These are phyloP conservation scores for Scutellaria minor DNA, from an alignment of 257 asterid species.

Conservation along the genomic window DNA sequence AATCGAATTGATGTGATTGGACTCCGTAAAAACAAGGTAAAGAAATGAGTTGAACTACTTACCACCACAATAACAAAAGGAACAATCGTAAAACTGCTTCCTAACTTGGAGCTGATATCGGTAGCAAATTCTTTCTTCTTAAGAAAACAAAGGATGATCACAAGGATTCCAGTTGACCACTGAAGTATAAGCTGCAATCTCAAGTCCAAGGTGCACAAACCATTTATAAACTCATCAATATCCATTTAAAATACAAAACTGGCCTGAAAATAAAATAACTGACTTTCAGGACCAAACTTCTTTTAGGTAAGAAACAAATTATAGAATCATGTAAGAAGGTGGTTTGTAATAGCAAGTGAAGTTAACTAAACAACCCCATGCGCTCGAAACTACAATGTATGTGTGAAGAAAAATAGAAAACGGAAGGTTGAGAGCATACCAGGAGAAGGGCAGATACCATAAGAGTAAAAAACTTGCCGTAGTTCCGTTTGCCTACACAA, in stretches of 20 bases:
- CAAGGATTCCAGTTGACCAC: conserved; percentile 94
- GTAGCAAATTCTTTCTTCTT: conserved; percentile 70
- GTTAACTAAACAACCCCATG: not conserved
- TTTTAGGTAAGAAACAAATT: too few relatives aligned
- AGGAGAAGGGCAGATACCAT: conserved; percentile 95
- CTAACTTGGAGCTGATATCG: conserved; percentile 82
- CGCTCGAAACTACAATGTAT: not conserved
- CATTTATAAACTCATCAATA: too few relatives aligned
- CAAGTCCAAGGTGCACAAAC: conserved; percentile 57
- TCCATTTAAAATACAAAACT: too few relatives aligned
- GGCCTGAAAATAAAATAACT: too few relatives aligned
- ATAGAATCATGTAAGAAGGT: too few relatives aligned
- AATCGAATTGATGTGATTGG: not conserved
- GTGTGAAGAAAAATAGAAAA: not conserved
- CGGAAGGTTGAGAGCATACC: conserved; percentile 60
- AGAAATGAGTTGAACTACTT: conserved; percentile 40
- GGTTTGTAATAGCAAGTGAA: too few relatives aligned
- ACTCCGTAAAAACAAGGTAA: not conserved
- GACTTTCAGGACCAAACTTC: too few relatives aligned
- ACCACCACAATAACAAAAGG: conserved; percentile 96
- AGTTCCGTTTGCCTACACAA: conserved; percentile 95
- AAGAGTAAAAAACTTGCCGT: conserved; percentile 83
- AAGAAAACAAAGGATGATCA: conserved; percentile 79
- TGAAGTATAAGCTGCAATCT: conserved; percentile 97
- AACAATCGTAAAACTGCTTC: conserved; percentile 93